A percentile compares a stretch with the other conserved stretches of the same genome.
Conservation (phyloP, 148 eudicot species). For the Amaranthus palmeri region DNA sequence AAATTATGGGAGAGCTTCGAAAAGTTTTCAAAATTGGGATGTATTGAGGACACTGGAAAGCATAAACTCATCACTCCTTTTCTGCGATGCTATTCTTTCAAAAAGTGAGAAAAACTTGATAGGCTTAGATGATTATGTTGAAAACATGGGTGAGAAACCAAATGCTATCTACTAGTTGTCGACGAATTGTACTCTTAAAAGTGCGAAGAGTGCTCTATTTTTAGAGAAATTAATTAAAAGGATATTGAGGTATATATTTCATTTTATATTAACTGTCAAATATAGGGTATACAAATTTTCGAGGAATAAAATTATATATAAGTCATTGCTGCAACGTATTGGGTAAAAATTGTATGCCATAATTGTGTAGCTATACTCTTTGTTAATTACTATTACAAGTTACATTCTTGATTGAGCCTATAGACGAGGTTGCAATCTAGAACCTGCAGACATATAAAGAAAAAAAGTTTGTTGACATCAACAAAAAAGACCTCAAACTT, state of each 20-base stretch:
- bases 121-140: conserved; percentile 92
- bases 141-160: conserved; percentile 93
- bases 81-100: conserved; percentile 71
- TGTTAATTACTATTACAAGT: conserved; percentile 22
- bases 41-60: conserved; percentile 94
- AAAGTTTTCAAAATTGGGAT: conserved; percentile 83
- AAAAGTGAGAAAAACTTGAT: conserved; percentile 81
- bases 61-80: conserved; percentile 89
- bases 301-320: not conserved
- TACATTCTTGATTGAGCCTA: conserved; percentile 67
- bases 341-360: not conserved
- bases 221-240: conserved; percentile 84
- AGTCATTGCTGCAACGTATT: not conserved
- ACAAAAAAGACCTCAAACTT: conserved; percentile 99
- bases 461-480: conserved; percentile 97
- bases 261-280: not conserved
- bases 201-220: conserved; percentile 94
- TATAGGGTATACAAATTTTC: not conserved
- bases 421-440: conserved; percentile 95
- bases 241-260: conserved; percentile 67
- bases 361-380: not conserved
- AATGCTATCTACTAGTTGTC: conserved; percentile 94
- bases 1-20: conserved; percentile 99
- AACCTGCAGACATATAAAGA: conserved; percentile 93
- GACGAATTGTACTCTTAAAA: conserved; percentile 84